Evolutionary conservation across 2,329 filamentous ascomycete genomes (phyloP), one percentile per base, ranked within the genome.

Genomic region (Hypoxylon rubiginosum): DNA sequence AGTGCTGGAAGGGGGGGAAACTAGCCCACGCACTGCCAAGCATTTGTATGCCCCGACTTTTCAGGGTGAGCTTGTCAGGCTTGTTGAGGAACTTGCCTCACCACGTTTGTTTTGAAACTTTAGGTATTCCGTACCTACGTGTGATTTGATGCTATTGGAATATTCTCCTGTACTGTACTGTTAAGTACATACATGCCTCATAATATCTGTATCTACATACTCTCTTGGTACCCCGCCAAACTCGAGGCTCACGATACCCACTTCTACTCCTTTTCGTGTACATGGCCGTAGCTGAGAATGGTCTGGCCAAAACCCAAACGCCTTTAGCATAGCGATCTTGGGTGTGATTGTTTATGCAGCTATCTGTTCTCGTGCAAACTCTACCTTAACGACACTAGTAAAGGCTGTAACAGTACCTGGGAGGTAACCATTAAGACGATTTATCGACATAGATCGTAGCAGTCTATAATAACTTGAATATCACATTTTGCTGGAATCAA

Each of bases 1-100:
- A 17, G 13, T 4, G n/a, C 43, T 8, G 17, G 11, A 5, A 19
- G 46, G 30, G 43, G 32, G 48, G 49, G 51, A 51, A 24, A 51
- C 24, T 60, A 62, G 49, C 43, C 56, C 61, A 64, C 52, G 58
- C 54, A 60, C 46, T 58, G 64, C 67, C 64, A 64, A 67, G 64
- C 54, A 36, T 36, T 9, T 48, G 21, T 30, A 30, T 55, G 41
- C 41, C 43, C 55, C 53, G 49, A 50, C 50, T 66, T 63, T 54
- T 43, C 50, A 52, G 59, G 56, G 28, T 51, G 24, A 57, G 54
- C 50, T 43, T 52, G 56, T n/a, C n/a, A n/a, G n/a, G n/a, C n/a
- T n/a, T n/a, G n/a, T n/a, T 50, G 24, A 57, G 58, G 55, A 62
- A 56, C 53, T 56, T 49, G 58, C 58, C 54, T 46, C 34, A 62